Evolutionary conservation across 2,329 filamentous ascomycete species (phyloP).

Genomic region (Calonectria pauciramosa): DNA sequence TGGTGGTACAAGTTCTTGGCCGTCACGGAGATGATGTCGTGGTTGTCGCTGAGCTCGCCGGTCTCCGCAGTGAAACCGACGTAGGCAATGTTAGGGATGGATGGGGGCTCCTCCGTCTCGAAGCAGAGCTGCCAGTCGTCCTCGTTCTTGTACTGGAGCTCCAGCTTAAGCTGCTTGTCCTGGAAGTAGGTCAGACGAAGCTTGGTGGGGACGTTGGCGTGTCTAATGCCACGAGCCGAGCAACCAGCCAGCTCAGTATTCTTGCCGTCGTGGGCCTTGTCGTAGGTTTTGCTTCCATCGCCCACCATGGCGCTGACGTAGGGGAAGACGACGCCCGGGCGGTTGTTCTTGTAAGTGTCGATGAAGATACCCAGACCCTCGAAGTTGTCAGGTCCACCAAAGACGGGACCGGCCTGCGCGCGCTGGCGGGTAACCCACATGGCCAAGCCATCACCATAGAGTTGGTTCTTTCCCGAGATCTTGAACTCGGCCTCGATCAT

Average conservation of each 20-base stretch:
- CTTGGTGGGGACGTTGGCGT: conserved; percentile 84
- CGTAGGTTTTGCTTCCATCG: conserved; percentile 89
- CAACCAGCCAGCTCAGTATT: conserved; percentile 93
- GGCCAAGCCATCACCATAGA: conserved; percentile 96
- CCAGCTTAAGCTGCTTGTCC: conserved; percentile 90
- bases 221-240: conserved; percentile 91
- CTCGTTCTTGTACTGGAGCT: conserved; percentile 94
- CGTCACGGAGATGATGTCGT: conserved; percentile 91
- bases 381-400: conserved; percentile 89
- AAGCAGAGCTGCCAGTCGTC: conserved; percentile 94
- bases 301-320: conserved; percentile 99
- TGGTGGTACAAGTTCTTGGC: conserved; percentile 89
- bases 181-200: conserved; percentile 95
- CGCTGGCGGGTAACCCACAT: conserved; percentile 98
- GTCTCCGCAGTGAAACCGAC: conserved; percentile 89
- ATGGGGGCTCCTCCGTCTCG: conserved; percentile 76
- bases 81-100: conserved; percentile 83
- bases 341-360: conserved; percentile 99
- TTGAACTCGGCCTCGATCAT: conserved; percentile 97
- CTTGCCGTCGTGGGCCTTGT: conserved; percentile 96
- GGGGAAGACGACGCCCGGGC: conserved; percentile 93
- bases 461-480: conserved; percentile 87
- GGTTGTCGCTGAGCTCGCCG: conserved; percentile 96
- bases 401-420: conserved; percentile 83
- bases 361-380: conserved; percentile 96